Evolutionary conservation across 768 basidiomycete species (phyloP), one percentile per base, ranked within the genome.

Genomic region (Leucosporidium yakuticum): DNA sequence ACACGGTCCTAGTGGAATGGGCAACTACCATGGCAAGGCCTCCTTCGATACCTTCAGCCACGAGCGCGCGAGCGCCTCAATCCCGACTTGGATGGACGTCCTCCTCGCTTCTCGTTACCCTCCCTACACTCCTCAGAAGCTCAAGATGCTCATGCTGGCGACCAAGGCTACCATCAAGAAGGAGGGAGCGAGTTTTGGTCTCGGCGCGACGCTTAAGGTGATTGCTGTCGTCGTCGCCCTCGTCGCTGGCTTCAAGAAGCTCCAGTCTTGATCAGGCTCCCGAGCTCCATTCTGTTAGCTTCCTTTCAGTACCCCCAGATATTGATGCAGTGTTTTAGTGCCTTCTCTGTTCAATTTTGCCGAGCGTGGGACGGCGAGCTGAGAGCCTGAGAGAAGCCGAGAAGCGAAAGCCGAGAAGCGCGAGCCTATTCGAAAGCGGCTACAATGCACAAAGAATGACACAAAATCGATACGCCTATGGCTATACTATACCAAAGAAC

Each of bases 1-100:
- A 31, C 81, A 84, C 53, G 89, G 89, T 3, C 79, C 82, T 6
- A 81, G 65, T 86, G 90, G 19, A 81, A 82, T 64, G 85, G 73
- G 73, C 23, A 63, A 50, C 39, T 76, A 88, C 74, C 85, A 86
- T 5, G 87, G 90, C 47, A 90, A 48, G n/a, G n/a, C 68, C 9
- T 54, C 64, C 6, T 74, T 74, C 61, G 65, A 67, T 63, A 63
- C 68, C 23, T 74, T 74, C 68, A 59, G 65, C 27, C 68, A 71
- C 63, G 69, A 71, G 60, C 68, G 69, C 27, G 44, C 67, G 12
- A 48, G 48, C 15, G 69, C 70, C 0, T 36, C 48, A 11, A 63
- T 70, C n/a, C 73, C 73, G 49, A 70, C 56, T 7, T 74, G 65
- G 66, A 69, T 72, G 67, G 71, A 72, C 50, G 20, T 44, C 31